A percentile compares a stretch with the other conserved stretches of the same genome.
Evolutionary conservation across 2,329 filamentous ascomycete genomes (phyloP).

Genomic region (Teratosphaeria gauchensis): DNA sequence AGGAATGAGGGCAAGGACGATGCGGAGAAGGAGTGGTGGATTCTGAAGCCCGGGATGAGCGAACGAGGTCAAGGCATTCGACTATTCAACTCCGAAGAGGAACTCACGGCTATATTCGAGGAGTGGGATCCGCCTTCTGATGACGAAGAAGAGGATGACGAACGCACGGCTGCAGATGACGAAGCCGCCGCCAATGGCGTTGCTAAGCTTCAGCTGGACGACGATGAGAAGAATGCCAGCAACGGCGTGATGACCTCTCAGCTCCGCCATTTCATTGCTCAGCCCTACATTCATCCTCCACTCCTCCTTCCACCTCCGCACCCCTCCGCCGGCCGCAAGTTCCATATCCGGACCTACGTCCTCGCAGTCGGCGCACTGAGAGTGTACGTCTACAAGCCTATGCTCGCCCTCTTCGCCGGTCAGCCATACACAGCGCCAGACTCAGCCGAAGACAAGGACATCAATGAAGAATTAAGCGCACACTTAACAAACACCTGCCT

Average conservation of each 20-base stretch:
- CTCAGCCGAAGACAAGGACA: neutral
- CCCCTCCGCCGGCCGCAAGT: conserved; percentile 59
- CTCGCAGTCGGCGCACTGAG: conserved; percentile 67
- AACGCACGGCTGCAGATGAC: conserved; percentile 19
- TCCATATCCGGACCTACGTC: conserved; percentile 90
- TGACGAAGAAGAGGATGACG: conserved; percentile 48
- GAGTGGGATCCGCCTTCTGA: conserved; percentile 74
- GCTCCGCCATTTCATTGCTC: conserved; percentile 88
- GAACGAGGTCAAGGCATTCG: conserved; percentile 89
- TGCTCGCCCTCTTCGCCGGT: conserved; percentile 88
- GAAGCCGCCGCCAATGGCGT: conserved; percentile 9
- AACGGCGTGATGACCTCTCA: conserved; percentile 71
- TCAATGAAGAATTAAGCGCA: conserved; percentile 50
- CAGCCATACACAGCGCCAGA: conserved; percentile 58
- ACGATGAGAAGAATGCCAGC: conserved; percentile 34
- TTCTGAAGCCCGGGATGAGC: conserved; percentile 95
- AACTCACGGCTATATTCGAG: conserved; percentile 82
- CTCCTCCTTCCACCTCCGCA: conserved; percentile 51
- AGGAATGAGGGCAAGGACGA: conserved; percentile 47
- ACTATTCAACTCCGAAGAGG: conserved; percentile 74
- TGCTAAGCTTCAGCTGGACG: neutral
- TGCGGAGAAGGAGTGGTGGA: conserved; percentile 70
- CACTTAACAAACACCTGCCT: conserved; percentile 96
- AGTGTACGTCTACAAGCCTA: conserved; percentile 77
- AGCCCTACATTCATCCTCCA: conserved; percentile 87